phyloP scores from a whole-genome alignment of 208 protist genomes.

The Trypanosoma scelopori region DNA sequence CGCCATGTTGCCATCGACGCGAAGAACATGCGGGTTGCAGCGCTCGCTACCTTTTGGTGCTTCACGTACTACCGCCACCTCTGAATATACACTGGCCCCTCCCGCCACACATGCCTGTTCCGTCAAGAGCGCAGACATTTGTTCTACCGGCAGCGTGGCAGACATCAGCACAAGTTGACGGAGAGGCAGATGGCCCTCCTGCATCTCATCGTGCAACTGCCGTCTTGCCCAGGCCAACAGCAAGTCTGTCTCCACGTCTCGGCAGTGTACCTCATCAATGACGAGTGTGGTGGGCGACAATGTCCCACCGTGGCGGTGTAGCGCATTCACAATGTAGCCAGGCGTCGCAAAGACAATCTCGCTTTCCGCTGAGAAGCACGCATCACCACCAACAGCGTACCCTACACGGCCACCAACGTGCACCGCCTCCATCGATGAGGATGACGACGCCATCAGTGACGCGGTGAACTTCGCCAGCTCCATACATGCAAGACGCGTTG shows the following conservation, averaged over 20 bases:
- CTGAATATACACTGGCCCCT: not conserved
- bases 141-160: constrained; percentile 50
- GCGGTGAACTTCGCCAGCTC: constrained; percentile 55
- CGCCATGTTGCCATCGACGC: not conserved
- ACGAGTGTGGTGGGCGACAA: constrained; percentile 68
- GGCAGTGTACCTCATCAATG: constrained; percentile 79
- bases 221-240: constrained; percentile 49
- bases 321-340: constrained; percentile 58
- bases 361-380: constrained; percentile 41
- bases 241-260: constrained; percentile 70
- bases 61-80: not conserved
- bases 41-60: not conserved
- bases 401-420: constrained; percentile 63
- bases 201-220: constrained; percentile 1
- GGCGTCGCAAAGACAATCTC: constrained; percentile 82
- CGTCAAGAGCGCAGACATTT: constrained; percentile 49
- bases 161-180: constrained; percentile 78
- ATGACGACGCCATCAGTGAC: constrained; percentile 19
- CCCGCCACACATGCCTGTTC: not conserved
- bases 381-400: constrained; percentile 68
- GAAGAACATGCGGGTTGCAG: constrained; percentile 7
- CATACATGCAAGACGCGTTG: constrained; percentile 74
- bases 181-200: constrained; percentile 2
- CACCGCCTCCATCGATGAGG: not conserved
- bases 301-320: constrained; percentile 22